Conservation (phyloP, 495 filamentous ascomycete species). For the Penicillium roqueforti region DNA sequence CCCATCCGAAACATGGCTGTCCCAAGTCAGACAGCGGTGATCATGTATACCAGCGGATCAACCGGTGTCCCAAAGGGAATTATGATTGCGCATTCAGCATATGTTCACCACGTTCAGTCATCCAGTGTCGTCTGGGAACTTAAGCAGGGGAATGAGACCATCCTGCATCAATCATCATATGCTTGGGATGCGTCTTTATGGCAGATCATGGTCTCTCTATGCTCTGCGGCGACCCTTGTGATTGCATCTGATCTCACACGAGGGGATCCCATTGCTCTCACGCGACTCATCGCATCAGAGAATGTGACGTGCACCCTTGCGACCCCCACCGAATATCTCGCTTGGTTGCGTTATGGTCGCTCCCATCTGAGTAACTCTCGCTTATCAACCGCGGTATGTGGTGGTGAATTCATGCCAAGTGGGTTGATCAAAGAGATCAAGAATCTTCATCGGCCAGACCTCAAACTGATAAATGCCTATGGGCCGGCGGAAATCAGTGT, state of each 20-base stretch:
- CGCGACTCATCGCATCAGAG: conserved; percentile 30
- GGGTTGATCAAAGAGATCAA: conserved; percentile 18
- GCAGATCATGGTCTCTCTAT: conserved; percentile 32
- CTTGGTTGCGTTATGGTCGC: conserved; percentile 31
- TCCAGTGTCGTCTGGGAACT: conserved; percentile 17
- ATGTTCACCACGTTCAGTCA: conserved; percentile 30
- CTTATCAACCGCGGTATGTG: conserved; percentile 9
- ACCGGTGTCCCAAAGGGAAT: conserved; percentile 40
- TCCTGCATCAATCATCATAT: conserved; percentile 43
- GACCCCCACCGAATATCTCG: conserved; percentile 41
- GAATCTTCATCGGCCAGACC: conserved; percentile 12
- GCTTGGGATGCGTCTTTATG: conserved; percentile 36
- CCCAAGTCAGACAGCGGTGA: conserved; percentile 19
- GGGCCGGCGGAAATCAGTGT: conserved; percentile 32
- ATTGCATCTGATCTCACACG: conserved; percentile 22
- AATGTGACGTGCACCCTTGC: conserved; percentile 35
- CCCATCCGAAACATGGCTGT: background rate
- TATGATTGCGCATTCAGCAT: conserved; percentile 25
- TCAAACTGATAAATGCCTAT: conserved; percentile 31
- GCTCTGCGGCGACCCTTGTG: conserved; percentile 31
- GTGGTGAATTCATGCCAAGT: conserved; percentile 20
- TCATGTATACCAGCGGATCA: conserved; percentile 45
- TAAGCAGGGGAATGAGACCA: conserved; percentile 15
- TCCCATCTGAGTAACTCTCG: background rate
- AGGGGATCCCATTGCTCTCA: conserved; percentile 29